phyloP scores from a whole-genome alignment of 164 flowering plant species.

The Vitis rotundifolia region DNA sequence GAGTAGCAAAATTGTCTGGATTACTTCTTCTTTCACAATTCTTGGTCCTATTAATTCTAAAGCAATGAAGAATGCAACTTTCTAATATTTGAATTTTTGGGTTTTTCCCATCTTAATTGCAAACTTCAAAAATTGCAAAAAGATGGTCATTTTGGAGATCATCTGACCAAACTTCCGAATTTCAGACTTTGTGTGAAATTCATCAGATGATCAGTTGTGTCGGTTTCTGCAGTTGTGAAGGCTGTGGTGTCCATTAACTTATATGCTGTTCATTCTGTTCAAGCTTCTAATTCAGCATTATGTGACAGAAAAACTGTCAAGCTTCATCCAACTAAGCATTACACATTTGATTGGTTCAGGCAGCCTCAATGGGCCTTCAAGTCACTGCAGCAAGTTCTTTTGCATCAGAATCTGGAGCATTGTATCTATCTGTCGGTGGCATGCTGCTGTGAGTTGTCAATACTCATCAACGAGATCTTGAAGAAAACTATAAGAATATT shows the following conservation, averaged over 20 bases:
- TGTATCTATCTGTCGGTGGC: conserved; percentile 47
- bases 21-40: too few relatives aligned
- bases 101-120: too few relatives aligned
- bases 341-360: conserved; percentile 26
- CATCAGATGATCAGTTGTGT: not conserved
- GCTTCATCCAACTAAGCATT: not conserved
- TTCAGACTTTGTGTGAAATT: not conserved
- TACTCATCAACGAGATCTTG: not conserved
- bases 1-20: not conserved
- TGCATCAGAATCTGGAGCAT: conserved; percentile 20
- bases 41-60: too few relatives aligned
- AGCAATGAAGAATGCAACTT: too few relatives aligned
- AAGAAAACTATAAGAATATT: too few relatives aligned
- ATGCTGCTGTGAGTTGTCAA: conserved; percentile 45
- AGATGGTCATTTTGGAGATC: too few relatives aligned
- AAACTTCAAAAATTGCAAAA: too few relatives aligned
- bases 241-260: not conserved
- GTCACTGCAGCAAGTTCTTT: conserved; percentile 39
- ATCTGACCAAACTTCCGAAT: too few relatives aligned
- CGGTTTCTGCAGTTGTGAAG: conserved; percentile 1
- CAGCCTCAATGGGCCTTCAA: conserved; percentile 42
- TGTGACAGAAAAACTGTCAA: not conserved
- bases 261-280: not conserved
- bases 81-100: too few relatives aligned
- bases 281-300: not conserved